These are phyloP conservation scores for Naganishia kalamii DNA, from an alignment of 768 basidiomycete species.

Conservation along the genomic window DNA sequence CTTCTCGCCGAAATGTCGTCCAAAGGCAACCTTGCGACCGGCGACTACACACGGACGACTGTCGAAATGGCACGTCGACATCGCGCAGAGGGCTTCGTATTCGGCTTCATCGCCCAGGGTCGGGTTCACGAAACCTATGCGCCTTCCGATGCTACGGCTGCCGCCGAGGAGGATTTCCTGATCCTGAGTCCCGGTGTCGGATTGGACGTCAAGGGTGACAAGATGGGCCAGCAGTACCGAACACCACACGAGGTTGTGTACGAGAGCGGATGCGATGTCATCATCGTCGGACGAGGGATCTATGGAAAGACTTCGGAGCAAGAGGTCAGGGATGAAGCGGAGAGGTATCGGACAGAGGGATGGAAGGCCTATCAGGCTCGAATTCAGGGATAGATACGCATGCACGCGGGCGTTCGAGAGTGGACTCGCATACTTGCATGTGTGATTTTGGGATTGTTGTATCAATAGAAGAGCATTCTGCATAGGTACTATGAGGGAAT, in stretches of 20 bases:
- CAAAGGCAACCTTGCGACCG: slow-evolving; percentile 73
- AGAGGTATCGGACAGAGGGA: slow-evolving; percentile 73
- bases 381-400: not conserved
- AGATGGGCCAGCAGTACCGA: slow-evolving; percentile 90
- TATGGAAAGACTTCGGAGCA: slow-evolving; percentile 57
- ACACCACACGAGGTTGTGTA: slow-evolving; percentile 77
- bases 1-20: slow-evolving; percentile 96
- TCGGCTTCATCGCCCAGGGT: slow-evolving; percentile 89
- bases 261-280: slow-evolving; percentile 82
- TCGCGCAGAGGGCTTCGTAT: slow-evolving; percentile 67
- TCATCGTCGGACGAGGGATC: slow-evolving; percentile 93
- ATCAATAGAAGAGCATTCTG: not conserved
- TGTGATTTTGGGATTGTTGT: too few species aligned
- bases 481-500: not conserved
- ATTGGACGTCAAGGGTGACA: slow-evolving; percentile 68
- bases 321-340: slow-evolving; percentile 57
- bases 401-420: not conserved
- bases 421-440: too few species aligned
- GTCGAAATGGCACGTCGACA: slow-evolving; percentile 78
- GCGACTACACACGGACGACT: slow-evolving; percentile 73
- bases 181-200: slow-evolving; percentile 90
- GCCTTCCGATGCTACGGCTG: slow-evolving; percentile 33
- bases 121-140: slow-evolving; percentile 58
- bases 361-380: slow-evolving; percentile 84
- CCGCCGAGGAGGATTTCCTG: slow-evolving; percentile 68